Conservation (phyloP, 73 alveolate genomes). For the Diophrys appendiculata region DNA sequence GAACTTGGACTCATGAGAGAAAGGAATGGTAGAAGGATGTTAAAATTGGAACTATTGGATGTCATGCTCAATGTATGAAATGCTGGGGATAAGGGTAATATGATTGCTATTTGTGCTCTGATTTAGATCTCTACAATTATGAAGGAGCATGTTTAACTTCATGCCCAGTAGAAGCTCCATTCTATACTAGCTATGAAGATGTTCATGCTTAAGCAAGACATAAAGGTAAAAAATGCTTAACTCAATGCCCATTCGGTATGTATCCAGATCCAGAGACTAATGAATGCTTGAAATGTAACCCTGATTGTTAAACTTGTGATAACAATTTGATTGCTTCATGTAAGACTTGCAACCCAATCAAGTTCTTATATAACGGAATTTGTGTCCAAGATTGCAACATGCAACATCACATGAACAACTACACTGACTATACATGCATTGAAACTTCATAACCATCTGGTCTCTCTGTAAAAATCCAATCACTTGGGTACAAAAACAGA, state of each 20-base stretch:
- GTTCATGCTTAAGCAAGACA: slow-evolving; percentile 2
- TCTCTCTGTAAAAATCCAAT: slow-evolving; percentile 20
- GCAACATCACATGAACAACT: slow-evolving; percentile 30
- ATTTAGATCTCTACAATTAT: slow-evolving; percentile 4
- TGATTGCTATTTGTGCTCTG: slow-evolving; percentile 28
- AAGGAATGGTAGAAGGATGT: slow-evolving; percentile 41
- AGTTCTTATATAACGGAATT: slow-evolving; percentile 38
- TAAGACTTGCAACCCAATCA: slow-evolving; percentile 49
- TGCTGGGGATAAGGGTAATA: slow-evolving; percentile 35
- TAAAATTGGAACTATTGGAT: slow-evolving; percentile 38
- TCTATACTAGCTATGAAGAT: neutral
- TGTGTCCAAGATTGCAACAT: slow-evolving; percentile 40
- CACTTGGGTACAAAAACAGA: slow-evolving; percentile 32
- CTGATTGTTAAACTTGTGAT: slow-evolving; percentile 51
- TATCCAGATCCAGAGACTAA: slow-evolving; percentile 36
- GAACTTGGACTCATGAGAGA: slow-evolving; percentile 31
- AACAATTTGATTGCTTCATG: slow-evolving; percentile 36
- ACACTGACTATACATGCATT: slow-evolving; percentile 46
- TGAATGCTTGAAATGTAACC: slow-evolving; percentile 44
- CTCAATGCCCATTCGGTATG: slow-evolving; percentile 35
- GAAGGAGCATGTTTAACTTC: slow-evolving; percentile 33
- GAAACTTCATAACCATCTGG: slow-evolving; percentile 5
- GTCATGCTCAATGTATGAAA: slow-evolving; percentile 37
- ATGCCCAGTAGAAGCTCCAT: slow-evolving; percentile 38
- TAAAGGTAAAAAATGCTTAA: slow-evolving; percentile 8